These are phyloP conservation scores for Cicer pinnatifidum DNA, from an alignment of 306 rosid species.

Conservation along the genomic window DNA sequence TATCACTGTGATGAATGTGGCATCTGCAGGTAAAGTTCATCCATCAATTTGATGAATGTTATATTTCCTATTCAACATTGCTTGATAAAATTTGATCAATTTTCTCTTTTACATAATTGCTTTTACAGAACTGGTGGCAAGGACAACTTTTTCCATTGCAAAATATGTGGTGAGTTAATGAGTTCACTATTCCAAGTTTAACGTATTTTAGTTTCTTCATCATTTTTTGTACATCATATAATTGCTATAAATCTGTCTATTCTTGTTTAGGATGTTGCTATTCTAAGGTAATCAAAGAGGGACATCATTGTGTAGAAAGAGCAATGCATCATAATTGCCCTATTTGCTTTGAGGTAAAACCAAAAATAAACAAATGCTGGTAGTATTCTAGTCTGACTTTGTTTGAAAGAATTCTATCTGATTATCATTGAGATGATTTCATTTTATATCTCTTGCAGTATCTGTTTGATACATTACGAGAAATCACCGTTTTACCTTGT, in stretches of 20 bases:
- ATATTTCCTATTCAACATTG: not conserved
- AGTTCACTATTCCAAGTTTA: constrained; percentile 23
- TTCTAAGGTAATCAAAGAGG: constrained; percentile 63
- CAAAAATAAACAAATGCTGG: not conserved
- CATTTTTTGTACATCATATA: not conserved
- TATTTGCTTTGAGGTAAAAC: constrained; percentile 79
- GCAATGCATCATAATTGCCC: constrained; percentile 92
- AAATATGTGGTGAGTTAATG: constrained; percentile 72
- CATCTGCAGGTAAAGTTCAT: constrained; percentile 77
- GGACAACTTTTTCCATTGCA: constrained; percentile 83
- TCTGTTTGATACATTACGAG: constrained; percentile 70
- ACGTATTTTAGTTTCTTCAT: not conserved
- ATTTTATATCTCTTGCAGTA: constrained; percentile 55
- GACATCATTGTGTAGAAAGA: constrained; percentile 73
- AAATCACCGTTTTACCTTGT: constrained; percentile 74
- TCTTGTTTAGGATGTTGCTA: constrained; percentile 72
- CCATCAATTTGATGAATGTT: not conserved
- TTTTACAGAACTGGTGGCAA: constrained; percentile 77
- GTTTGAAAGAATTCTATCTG: not conserved
- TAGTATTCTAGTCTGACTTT: not conserved
- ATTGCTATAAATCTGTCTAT: not conserved
- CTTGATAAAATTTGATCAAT: constrained; percentile 32
- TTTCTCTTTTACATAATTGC: not conserved
- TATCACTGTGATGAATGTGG: constrained; percentile 90
- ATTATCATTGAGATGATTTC: constrained; percentile 30